These are phyloP conservation scores for Wickerhamiella siamensis DNA, from an alignment of 805 yeast species.

Conservation along the genomic window DNA sequence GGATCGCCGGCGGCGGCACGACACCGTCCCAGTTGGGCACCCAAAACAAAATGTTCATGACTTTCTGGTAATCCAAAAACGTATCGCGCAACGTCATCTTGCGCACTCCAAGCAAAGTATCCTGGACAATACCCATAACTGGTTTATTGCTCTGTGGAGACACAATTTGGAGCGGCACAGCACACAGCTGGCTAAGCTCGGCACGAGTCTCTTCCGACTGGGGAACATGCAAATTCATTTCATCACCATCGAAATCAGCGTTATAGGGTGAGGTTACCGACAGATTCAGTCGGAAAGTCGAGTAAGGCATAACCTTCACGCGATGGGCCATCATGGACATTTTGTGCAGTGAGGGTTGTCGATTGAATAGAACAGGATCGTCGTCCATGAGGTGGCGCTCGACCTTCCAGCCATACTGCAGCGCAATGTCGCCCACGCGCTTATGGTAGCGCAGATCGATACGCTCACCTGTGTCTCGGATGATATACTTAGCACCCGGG, in stretches of 20 bases:
- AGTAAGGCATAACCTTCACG: constrained; percentile 94
- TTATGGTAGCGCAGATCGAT: constrained; percentile 93
- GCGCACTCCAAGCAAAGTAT: constrained; percentile 92
- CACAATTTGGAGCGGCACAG: constrained; percentile 94
- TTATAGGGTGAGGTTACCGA: constrained; percentile 99
- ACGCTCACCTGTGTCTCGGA: constrained; percentile 97
- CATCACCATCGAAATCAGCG: constrained; percentile 99
- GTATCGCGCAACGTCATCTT: constrained; percentile 86
- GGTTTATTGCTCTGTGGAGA: constrained; percentile 98
- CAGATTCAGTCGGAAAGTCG: constrained; percentile 91
- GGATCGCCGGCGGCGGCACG: constrained; percentile 85
- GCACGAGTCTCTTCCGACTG: constrained; percentile 98
- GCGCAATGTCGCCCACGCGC: constrained; percentile 94
- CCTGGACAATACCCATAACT: constrained; percentile 99
- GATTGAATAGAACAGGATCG: constrained; percentile 92
- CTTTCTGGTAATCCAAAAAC: constrained; percentile 82
- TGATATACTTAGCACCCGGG: constrained; percentile 98
- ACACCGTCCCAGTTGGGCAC: constrained; percentile 98
- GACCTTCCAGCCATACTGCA: constrained; percentile 98
- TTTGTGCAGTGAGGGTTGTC: constrained; percentile 96
- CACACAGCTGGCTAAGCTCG: constrained; percentile 85
- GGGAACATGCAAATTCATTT: constrained; percentile 98
- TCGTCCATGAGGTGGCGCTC: constrained; percentile 96
- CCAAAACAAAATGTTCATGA: constrained; percentile 94
- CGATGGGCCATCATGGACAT: constrained; percentile 87